Percentiles rank a stretch among this genome's conserved stretches.
phyloP scores from a whole-genome alignment of 2,329 filamentous ascomycete genomes.

The Xylariales sp. region DNA sequence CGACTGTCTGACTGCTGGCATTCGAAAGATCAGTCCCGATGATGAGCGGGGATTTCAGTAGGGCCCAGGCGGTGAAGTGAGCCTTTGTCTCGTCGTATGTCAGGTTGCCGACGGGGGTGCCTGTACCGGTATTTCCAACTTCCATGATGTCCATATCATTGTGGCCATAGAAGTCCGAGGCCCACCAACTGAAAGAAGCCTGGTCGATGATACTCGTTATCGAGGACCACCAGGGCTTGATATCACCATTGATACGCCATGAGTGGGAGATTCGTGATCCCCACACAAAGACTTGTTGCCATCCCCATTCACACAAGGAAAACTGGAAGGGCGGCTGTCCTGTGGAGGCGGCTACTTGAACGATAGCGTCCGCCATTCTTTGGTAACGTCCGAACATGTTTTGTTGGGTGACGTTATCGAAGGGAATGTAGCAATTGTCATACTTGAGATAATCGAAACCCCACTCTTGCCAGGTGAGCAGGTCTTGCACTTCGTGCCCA shows the following conservation, averaged over 20 bases:
- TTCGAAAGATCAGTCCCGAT: constrained; percentile 3
- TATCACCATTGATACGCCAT: constrained; percentile 2
- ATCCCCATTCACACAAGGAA: constrained; percentile 5
- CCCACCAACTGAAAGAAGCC: constrained; percentile 5
- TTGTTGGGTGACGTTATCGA: constrained; percentile 1
- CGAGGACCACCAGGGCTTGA: constrained; percentile 5
- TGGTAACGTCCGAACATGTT: constrained; percentile 3
- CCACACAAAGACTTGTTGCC: constrained; percentile 5
- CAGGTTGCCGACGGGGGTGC: constrained; percentile 3
- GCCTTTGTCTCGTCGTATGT: constrained; percentile 5
- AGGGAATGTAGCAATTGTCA: constrained; percentile 3
- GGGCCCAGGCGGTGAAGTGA: constrained; percentile 2
- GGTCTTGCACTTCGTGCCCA: constrained; percentile 2
- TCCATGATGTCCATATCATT: constrained; percentile 5
- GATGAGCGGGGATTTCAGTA: constrained; percentile 2
- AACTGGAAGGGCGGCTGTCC: constrained; percentile 1
- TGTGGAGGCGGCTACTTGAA: constrained; percentile 2
- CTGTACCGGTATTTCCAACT: constrained; percentile 1
- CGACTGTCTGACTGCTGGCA: constrained; percentile 1
- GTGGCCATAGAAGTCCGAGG: constrained; percentile 4
- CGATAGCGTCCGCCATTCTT: constrained; percentile 1
- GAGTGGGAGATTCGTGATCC: neutral
- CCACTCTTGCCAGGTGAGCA: constrained; percentile 2
- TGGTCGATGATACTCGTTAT: constrained; percentile 4
- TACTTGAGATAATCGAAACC: constrained; percentile 5